Evolutionary conservation across 2,329 filamentous ascomycete genomes (phyloP).

Genomic region (Sordariomycetes sp.): DNA sequence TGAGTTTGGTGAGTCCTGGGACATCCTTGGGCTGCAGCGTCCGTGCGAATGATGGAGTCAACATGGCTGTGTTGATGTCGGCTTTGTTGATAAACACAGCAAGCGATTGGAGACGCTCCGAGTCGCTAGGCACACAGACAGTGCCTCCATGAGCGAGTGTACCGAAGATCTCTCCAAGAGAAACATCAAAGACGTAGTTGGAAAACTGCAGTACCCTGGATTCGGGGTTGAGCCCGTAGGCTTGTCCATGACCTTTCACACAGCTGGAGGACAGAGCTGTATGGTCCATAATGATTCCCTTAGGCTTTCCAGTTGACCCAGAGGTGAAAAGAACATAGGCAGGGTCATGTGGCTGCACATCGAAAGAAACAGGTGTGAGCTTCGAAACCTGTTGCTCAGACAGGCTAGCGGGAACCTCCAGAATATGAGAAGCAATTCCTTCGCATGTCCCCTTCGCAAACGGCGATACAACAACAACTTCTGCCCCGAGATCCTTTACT

Average conservation of each 20-base stretch:
- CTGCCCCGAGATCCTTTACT: conserved; percentile 1
- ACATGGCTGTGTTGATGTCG: conserved; percentile 9
- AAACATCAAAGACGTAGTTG: conserved; percentile 6
- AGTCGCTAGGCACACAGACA: conserved; percentile 6
- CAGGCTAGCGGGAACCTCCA: conserved; percentile 1
- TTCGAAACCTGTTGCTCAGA: too few relatives aligned
- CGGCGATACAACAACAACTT: conserved; percentile 2
- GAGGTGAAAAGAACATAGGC: conserved; percentile 13
- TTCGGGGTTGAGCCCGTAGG: conserved; percentile 10
- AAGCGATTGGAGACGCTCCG: conserved; percentile 5
- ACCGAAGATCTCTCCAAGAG: conserved; percentile 5
- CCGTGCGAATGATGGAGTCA: conserved; percentile 7
- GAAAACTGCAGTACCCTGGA: conserved; percentile 18
- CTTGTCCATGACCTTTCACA: conserved; percentile 9
- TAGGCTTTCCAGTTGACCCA: conserved; percentile 13
- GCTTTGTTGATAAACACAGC: conserved; percentile 4
- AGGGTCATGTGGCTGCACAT: not conserved
- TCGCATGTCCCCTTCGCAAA: not conserved
- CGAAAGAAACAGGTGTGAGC: too few relatives aligned
- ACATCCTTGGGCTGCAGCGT: not conserved
- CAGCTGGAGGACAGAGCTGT: conserved; percentile 8
- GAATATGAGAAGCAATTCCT: not conserved
- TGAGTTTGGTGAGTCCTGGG: not conserved
- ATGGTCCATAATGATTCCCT: conserved; percentile 12
- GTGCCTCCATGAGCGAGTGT: conserved; percentile 5